A percentile compares a stretch with the other conserved stretches of the same genome.
phyloP scores from a whole-genome alignment of 441 rosid genomes.

The Arabidopsis hybrid region DNA sequence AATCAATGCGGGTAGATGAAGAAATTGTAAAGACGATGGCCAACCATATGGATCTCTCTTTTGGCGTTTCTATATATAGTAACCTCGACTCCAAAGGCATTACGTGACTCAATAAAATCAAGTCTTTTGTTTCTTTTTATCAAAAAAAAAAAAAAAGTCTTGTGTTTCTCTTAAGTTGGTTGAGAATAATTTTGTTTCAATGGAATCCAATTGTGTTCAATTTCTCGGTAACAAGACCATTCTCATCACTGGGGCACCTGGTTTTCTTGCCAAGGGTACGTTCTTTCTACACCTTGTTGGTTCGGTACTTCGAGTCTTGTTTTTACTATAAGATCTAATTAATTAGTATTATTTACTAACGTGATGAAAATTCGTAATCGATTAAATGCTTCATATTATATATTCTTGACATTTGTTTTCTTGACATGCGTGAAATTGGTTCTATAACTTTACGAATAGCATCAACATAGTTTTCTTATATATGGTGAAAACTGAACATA shows the following conservation, averaged over 20 bases:
- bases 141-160: neutral
- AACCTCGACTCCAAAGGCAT: slow-evolving; percentile 27
- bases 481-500: no score
- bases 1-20: slow-evolving; percentile 43
- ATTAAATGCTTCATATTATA: neutral
- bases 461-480: neutral
- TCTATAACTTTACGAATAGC: neutral
- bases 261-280: slow-evolving; percentile 64
- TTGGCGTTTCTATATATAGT: slow-evolving; percentile 32
- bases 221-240: slow-evolving; percentile 44
- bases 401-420: neutral
- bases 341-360: neutral
- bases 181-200: slow-evolving; percentile 21
- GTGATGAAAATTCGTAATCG: neutral
- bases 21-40: slow-evolving; percentile 16
- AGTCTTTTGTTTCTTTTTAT: slow-evolving; percentile 20
- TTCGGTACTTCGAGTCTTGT: neutral
- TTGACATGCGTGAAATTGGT: neutral
- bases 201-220: slow-evolving; percentile 39
- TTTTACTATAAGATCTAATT: neutral
- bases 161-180: slow-evolving; percentile 24
- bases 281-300: slow-evolving; percentile 13
- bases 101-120: neutral
- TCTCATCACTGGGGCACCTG: slow-evolving; percentile 62
- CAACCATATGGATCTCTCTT: slow-evolving; percentile 9